Evolutionary conservation across 345 rosid species (phyloP).

Genomic region (Xanthoceras sorbifolium): DNA sequence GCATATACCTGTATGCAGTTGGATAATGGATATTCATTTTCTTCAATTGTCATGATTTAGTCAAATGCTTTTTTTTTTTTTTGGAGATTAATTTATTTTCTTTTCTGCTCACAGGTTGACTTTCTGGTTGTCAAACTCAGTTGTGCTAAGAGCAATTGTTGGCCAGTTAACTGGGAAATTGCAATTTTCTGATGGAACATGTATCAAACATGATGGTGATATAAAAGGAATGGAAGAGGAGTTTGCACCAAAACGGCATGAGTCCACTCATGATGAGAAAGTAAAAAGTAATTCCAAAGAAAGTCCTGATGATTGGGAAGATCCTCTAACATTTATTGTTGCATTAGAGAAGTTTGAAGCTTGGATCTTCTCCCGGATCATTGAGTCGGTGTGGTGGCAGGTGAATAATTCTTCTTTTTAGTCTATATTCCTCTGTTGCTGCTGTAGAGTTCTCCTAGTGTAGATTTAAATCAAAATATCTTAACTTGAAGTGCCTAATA

Average conservation of each 20-base stretch:
- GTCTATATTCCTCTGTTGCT: slow-evolving; percentile 8
- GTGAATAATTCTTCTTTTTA: slow-evolving; percentile 34
- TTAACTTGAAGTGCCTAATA: slow-evolving; percentile 3
- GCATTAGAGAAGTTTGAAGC: slow-evolving; percentile 86
- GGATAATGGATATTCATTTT: background rate
- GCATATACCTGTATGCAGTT: background rate
- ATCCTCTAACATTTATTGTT: slow-evolving; percentile 50
- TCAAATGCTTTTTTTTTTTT: background rate
- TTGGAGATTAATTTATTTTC: slow-evolving; percentile 6
- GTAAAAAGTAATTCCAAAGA: slow-evolving; percentile 12
- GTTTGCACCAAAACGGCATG: background rate
- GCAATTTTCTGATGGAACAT: slow-evolving; percentile 19
- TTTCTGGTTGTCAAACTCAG: slow-evolving; percentile 90
- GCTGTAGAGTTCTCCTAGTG: slow-evolving; percentile 10
- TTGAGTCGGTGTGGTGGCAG: slow-evolving; percentile 98
- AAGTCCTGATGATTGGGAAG: slow-evolving; percentile 62
- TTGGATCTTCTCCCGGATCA: slow-evolving; percentile 85
- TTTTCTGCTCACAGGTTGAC: slow-evolving; percentile 60
- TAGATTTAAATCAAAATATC: background rate
- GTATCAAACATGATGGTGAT: slow-evolving; percentile 8
- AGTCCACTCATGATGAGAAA: slow-evolving; percentile 18
- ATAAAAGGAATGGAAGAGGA: slow-evolving; percentile 10
- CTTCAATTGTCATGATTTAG: slow-evolving; percentile 14
- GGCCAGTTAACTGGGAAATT: slow-evolving; percentile 45
- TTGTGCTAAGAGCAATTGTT: slow-evolving; percentile 69